Conservation (phyloP, 495 filamentous ascomycete species). For the Evernia prunastri region DNA sequence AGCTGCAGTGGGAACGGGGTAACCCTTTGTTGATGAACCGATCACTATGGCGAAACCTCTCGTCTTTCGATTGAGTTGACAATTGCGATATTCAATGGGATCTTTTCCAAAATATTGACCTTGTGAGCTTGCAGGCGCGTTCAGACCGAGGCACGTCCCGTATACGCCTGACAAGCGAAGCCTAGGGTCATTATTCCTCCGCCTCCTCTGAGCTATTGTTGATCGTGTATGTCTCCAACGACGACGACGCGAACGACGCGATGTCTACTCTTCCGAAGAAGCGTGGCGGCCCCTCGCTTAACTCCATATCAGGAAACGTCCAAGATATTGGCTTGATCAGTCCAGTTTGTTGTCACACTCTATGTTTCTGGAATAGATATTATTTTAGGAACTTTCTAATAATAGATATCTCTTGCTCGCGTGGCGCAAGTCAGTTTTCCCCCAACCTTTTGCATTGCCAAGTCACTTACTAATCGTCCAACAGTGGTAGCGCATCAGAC, state of each 20-base stretch:
- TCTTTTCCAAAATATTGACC: not conserved
- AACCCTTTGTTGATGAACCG: too few species aligned
- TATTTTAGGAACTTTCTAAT: not conserved
- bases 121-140: not conserved
- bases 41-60: not conserved
- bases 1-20: too few species aligned
- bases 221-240: too few species aligned
- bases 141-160: not conserved
- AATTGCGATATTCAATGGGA: not conserved
- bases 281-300: not conserved
- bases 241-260: not conserved
- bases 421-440: not conserved
- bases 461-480: not conserved
- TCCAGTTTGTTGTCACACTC: not conserved
- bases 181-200: too few species aligned
- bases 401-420: not conserved
- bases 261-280: not conserved
- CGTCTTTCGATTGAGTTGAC: not conserved
- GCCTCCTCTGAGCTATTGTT: too few species aligned
- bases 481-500: slow-evolving; percentile 37
- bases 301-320: not conserved
- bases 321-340: too few species aligned
- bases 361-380: not conserved
- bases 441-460: not conserved
- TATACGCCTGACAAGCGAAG: not conserved